Evolutionary conservation across 441 rosid genomes (phyloP).

Genomic region (Adansonia grandidieri): DNA sequence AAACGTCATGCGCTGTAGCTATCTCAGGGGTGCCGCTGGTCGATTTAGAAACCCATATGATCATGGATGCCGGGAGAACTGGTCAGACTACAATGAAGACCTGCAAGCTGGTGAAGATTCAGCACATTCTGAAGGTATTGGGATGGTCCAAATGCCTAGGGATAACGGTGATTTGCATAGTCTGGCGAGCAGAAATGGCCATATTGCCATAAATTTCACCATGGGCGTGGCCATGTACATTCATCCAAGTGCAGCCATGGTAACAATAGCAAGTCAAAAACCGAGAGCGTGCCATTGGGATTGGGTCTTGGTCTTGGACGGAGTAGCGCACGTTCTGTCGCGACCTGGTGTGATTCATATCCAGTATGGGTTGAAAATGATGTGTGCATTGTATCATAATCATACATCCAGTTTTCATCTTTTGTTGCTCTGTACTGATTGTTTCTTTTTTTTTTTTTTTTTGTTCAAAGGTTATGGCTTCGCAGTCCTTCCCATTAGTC

Average conservation of each 20-base stretch:
- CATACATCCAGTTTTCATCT: constrained; percentile 23
- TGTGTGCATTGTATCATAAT: constrained; percentile 40
- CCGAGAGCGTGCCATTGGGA: constrained; percentile 64
- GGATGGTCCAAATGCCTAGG: constrained; percentile 76
- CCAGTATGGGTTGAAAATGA: constrained; percentile 14
- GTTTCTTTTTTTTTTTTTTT: too few relatives aligned
- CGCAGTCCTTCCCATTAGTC: not conserved
- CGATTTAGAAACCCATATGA: constrained; percentile 92
- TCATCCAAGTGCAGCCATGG: constrained; percentile 61
- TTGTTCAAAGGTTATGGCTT: not conserved
- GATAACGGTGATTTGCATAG: constrained; percentile 48
- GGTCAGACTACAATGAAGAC: constrained; percentile 86
- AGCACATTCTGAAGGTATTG: constrained; percentile 63
- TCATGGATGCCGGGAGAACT: constrained; percentile 78
- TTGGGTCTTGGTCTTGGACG: constrained; percentile 84
- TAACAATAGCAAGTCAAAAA: constrained; percentile 49
- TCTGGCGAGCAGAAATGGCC: constrained; percentile 60
- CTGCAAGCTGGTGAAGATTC: constrained; percentile 59
- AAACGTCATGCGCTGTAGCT: constrained; percentile 85
- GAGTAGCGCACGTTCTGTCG: too few relatives aligned
- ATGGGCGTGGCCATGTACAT: too few relatives aligned
- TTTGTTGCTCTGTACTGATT: constrained; percentile 39
- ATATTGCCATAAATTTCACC: constrained; percentile 58
- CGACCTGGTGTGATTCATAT: constrained; percentile 37
- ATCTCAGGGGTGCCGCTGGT: constrained; percentile 86